Base-by-base conservation (phyloP, 192 early-diverging fungal species). In the Gonapodya prolifera region DNA sequence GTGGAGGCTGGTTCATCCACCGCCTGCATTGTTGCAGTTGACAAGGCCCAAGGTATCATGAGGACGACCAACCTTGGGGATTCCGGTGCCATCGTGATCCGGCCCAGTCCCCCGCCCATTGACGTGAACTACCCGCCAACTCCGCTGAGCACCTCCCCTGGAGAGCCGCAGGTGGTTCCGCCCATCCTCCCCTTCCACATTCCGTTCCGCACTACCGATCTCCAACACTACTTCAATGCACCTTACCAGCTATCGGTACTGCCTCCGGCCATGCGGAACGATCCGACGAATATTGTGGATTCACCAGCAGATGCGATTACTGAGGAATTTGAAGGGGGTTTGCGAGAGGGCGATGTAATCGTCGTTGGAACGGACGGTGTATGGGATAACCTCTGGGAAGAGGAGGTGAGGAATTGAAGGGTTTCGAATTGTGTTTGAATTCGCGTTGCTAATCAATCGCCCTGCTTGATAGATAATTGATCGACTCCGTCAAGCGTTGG, bases 161-260 rank as follows among this genome's bases (percentile, higher is more conserved):
- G 45, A 61, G 45, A 61, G 45, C 45, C 45, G 45, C 45, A 61
- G 23, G 45, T 61, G 8, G 45, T 61, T 8, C 45, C 45, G 8
- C 45, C 45, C 45, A 61, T 61, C 23, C 45, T 61, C 45, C 71
- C 71, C 16, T 35, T 69, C 36, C 35, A 78, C 1, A 75, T 78
- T 28, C 18, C 29, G 2, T 79, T 34, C 69, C 75, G 76, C 33
- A 79, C 77, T 34, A 35, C 35, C 2, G 78, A 79, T 17, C 17
- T 29, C 61, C 78, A 79, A 30, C 78, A 79, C 28, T 79, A 79
- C 69, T 79, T 79, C 18, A 79, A 79, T 69, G 78, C 78, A 29
- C 78, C 78, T 2, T 79, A 35, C 30, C 78, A 79, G 34, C 31
- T 79, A 0, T 78, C 77, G 0, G 75, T 78, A 30, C 32, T 76